Percentiles rank a stretch among this genome's conserved stretches.
Evolutionary conservation across 1,284 basidiomycete genomes (phyloP).

Genomic region (Fomitiporia mediterranea): DNA sequence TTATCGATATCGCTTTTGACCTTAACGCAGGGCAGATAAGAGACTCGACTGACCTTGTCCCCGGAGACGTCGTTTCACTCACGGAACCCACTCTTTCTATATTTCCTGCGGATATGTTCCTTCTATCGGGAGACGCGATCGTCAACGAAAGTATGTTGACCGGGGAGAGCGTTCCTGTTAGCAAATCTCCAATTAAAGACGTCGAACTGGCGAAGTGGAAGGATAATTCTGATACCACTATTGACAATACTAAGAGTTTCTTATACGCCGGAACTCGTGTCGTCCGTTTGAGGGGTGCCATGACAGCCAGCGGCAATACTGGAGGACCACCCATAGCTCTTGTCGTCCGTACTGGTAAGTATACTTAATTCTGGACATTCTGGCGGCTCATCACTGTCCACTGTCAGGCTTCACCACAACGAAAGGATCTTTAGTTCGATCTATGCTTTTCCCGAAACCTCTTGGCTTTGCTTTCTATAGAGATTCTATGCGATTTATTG

Average conservation of each 20-base stretch:
- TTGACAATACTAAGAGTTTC: constrained; percentile 81
- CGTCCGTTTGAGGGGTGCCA: constrained; percentile 79
- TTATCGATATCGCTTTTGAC: constrained; percentile 9
- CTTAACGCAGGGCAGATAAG: constrained; percentile 55
- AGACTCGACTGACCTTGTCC: constrained; percentile 81
- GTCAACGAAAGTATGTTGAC: constrained; percentile 99
- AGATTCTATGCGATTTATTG: constrained; percentile 96
- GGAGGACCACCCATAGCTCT: constrained; percentile 76
- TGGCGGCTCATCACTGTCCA: neutral
- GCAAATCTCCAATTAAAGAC: constrained; percentile 76
- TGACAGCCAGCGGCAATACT: constrained; percentile 47
- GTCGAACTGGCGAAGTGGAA: constrained; percentile 68
- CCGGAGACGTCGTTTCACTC: constrained; percentile 91
- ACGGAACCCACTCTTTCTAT: constrained; percentile 70
- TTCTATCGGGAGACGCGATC: constrained; percentile 94
- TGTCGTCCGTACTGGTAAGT: constrained; percentile 83
- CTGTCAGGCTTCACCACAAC: constrained; percentile 89
- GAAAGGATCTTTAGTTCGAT: constrained; percentile 92
- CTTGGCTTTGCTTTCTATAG: constrained; percentile 98
- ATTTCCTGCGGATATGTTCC: constrained; percentile 89
- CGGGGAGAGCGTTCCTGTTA: constrained; percentile 92
- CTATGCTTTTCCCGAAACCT: constrained; percentile 98
- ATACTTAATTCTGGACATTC: neutral
- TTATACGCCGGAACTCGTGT: constrained; percentile 92
- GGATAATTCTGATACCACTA: constrained; percentile 59